Evolutionary conservation across 495 filamentous ascomycete species (phyloP), one percentile per base, ranked within the genome.

Genomic region (Aspergillus incahuasiensis): DNA sequence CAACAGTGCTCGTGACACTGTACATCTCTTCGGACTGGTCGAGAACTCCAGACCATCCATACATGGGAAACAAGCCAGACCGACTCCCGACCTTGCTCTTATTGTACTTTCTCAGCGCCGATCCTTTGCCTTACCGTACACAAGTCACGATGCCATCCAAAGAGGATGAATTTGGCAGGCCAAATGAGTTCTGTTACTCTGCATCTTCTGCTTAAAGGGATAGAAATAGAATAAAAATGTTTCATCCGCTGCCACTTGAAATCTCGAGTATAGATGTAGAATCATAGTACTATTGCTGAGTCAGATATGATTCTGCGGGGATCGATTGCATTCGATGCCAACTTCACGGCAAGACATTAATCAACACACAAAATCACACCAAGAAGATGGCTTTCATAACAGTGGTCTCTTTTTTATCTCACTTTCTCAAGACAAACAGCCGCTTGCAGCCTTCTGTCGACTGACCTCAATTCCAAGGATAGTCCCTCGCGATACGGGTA

Each of bases 131-230:
- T 49, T 25, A 39, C 18, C 18, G 52, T 59, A 60, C 66, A 66
- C 62, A 64, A 65, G 32, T 54, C 57, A 73, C 64, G 70, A 73
- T 73, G 71, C 71, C 69, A 75, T 67, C 66, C 50, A 56, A 51
- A 65, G 55, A 55, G 48, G 28, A 55, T 59, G 54, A 52, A 45
- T 56, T 53, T 63, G 56, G 56, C 57, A 35, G 59, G 57, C 64
- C 56, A 54, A 59, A 59, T 53, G 12, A 48, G 6, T 8, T 46
- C 48, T 45, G 38, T 60, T 54, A 43, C 54, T 64, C 51, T 40
- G 32, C 24, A 43, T 32, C 38, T 60, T 51, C 59, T 58, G 52
- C 52, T 61, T 58, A 57, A 44, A 60, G 35, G 13, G 56, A 61
- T 55, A 54, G 57, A 57, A 39, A 56, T 61, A 59, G 51, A 65